Evolutionary conservation across 2,329 filamentous ascomycete genomes (phyloP).

Genomic region (Trichoderma sp.): DNA sequence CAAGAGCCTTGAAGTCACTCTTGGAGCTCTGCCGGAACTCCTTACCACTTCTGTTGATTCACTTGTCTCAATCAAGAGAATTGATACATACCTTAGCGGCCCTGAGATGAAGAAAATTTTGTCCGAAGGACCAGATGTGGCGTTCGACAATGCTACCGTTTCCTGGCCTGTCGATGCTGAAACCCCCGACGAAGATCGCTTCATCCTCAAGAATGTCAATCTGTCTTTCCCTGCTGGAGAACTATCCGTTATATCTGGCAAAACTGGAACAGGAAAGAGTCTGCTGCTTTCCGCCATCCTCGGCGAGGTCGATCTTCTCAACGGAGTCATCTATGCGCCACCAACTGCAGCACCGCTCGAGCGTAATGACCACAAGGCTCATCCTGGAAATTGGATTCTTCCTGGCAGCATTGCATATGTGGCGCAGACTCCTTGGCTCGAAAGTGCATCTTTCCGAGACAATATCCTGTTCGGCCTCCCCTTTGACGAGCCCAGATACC

Average conservation of each 20-base stretch:
- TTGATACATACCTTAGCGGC: conserved; percentile 69
- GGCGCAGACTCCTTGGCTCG: conserved; percentile 81
- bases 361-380: conserved; percentile 64
- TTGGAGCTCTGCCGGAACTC: conserved; percentile 72
- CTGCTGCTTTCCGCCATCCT: conserved; percentile 72
- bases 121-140: conserved; percentile 58
- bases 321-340: conserved; percentile 61
- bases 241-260: conserved; percentile 73
- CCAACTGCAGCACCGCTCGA: conserved; percentile 51
- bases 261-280: conserved; percentile 78
- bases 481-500: conserved; percentile 67
- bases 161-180: conserved; percentile 72
- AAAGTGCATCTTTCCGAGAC: conserved; percentile 75
- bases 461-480: conserved; percentile 80
- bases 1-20: conserved; percentile 68
- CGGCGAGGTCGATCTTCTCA: conserved; percentile 71
- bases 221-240: conserved; percentile 68
- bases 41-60: conserved; percentile 71
- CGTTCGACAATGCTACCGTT: conserved; percentile 67
- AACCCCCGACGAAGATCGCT: conserved; percentile 58
- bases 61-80: conserved; percentile 69
- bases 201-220: conserved; percentile 65
- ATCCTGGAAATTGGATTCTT: conserved; percentile 66
- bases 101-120: conserved; percentile 62
- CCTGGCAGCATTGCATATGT: conserved; percentile 72